phyloP scores from a whole-genome alignment of 164 flowering plant genomes.

The Umbellularia californica region DNA sequence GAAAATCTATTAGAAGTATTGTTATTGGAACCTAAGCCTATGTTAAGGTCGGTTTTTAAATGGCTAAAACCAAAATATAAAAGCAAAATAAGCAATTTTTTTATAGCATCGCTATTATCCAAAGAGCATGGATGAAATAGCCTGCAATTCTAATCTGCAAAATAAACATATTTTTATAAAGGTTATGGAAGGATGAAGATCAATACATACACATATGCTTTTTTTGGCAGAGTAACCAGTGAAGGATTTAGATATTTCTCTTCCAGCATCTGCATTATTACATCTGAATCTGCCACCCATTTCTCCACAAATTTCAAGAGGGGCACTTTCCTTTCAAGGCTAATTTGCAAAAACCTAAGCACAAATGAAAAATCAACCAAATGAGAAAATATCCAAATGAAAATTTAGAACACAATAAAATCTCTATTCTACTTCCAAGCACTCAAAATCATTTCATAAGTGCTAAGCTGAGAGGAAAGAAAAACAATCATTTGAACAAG shows the following conservation, averaged over 20 bases:
- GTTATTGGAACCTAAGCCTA: too few relatives aligned
- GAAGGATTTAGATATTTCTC: slow-evolving; percentile 74
- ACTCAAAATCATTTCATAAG: too few relatives aligned
- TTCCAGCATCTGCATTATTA: slow-evolving; percentile 62
- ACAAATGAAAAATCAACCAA: background rate
- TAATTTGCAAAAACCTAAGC: slow-evolving; percentile 66
- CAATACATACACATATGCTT: slow-evolving; percentile 57
- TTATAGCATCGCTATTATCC: too few relatives aligned
- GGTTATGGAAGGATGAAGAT: background rate
- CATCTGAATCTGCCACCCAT: slow-evolving; percentile 86
- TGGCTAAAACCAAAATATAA: too few relatives aligned
- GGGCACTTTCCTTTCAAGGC: slow-evolving; percentile 85
- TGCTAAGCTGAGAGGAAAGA: background rate
- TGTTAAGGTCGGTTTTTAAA: too few relatives aligned
- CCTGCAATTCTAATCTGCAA: background rate
- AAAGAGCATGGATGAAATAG: background rate
- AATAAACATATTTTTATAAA: too few relatives aligned
- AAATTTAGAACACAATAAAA: background rate
- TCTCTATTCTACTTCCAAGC: background rate
- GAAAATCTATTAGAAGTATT: too few relatives aligned
- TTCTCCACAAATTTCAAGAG: slow-evolving; percentile 60
- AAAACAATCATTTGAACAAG: background rate
- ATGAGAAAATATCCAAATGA: background rate
- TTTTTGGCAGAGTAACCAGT: slow-evolving; percentile 60
- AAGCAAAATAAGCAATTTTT: too few relatives aligned